Percentiles rank a stretch among this genome's conserved stretches.
Conservation (phyloP, 1,139 yeast genomes). For the Candida mesenterica region DNA sequence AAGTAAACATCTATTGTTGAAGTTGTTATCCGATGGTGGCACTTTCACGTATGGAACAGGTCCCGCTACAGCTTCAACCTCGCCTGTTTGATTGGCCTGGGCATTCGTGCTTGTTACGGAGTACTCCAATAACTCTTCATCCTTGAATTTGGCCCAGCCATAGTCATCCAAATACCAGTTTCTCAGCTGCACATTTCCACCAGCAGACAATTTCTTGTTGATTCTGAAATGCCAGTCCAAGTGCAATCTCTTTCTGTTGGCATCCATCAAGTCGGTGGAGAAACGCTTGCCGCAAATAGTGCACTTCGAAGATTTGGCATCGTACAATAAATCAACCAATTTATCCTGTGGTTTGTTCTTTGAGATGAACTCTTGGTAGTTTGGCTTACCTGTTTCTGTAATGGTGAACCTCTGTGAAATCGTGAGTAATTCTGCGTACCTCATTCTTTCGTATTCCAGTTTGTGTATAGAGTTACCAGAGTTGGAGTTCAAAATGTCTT, state of each 20-base stretch:
- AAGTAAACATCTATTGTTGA: constrained; percentile 75
- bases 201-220: constrained; percentile 58
- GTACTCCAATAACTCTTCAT: constrained; percentile 49
- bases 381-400: constrained; percentile 4
- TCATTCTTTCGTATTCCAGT: constrained; percentile 24
- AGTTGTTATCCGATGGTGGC: constrained; percentile 67
- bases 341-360: constrained; percentile 13
- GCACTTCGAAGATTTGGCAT: constrained; percentile 74
- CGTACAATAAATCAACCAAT: constrained; percentile 45
- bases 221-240: constrained; percentile 97
- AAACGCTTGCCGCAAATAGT: constrained; percentile 89
- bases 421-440: constrained; percentile 28
- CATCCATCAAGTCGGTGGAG: constrained; percentile 59
- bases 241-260: constrained; percentile 55
- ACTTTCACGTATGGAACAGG: constrained; percentile 55
- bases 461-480: constrained; percentile 15
- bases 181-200: constrained; percentile 59
- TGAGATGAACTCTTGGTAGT: constrained; percentile 40
- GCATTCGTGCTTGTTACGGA: constrained; percentile 17
- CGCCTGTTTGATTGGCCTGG: constrained; percentile 16
- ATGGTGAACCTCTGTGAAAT: constrained; percentile 17
- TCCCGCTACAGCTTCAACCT: constrained; percentile 12
- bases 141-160: constrained; percentile 75
- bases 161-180: constrained; percentile 78
- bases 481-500: constrained; percentile 29